Evolutionary conservation across 2,329 filamentous ascomycete genomes (phyloP).

Genomic region (Hypoxylon rubiginosum): DNA sequence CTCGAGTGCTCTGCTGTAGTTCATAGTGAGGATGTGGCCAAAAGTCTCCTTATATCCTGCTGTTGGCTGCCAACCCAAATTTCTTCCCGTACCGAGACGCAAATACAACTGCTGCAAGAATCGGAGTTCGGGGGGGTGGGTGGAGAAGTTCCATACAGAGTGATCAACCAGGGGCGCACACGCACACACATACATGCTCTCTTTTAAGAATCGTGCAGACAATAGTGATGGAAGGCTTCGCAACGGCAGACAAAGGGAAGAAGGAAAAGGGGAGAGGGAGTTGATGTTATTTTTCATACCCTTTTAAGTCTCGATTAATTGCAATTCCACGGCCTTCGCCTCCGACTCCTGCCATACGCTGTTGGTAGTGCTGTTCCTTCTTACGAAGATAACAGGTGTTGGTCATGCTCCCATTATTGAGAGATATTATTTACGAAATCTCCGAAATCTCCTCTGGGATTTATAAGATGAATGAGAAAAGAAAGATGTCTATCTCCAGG

Average conservation of each 20-base stretch:
- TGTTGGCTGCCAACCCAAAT: constrained; percentile 41
- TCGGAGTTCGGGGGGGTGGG: constrained; percentile 41
- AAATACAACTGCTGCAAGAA: constrained; percentile 41
- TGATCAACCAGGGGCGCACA: constrained; percentile 47
- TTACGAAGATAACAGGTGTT: constrained; percentile 45
- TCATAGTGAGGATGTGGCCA: constrained; percentile 41
- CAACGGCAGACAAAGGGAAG: constrained; percentile 17
- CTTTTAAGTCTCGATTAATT: constrained; percentile 43
- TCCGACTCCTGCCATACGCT: constrained; percentile 31
- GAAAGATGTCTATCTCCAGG: constrained; percentile 40
- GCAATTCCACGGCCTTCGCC: constrained; percentile 37
- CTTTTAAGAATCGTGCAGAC: constrained; percentile 42
- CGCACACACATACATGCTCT: constrained; percentile 43
- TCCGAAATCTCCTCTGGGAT: constrained; percentile 17
- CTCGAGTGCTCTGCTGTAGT: constrained; percentile 39
- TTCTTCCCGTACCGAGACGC: constrained; percentile 41
- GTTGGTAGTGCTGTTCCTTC: constrained; percentile 39
- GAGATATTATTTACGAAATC: constrained; percentile 51
- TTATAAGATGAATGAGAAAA: constrained; percentile 22
- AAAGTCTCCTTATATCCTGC: constrained; percentile 34
- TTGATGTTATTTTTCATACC: constrained; percentile 52
- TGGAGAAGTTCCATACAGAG: constrained; percentile 40
- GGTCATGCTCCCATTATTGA: constrained; percentile 51
- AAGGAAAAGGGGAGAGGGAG: constrained; percentile 26
- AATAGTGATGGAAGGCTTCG: constrained; percentile 41